Base-by-base conservation (phyloP, 352 stramenopile species). In the Globisporangium alternatum region DNA sequence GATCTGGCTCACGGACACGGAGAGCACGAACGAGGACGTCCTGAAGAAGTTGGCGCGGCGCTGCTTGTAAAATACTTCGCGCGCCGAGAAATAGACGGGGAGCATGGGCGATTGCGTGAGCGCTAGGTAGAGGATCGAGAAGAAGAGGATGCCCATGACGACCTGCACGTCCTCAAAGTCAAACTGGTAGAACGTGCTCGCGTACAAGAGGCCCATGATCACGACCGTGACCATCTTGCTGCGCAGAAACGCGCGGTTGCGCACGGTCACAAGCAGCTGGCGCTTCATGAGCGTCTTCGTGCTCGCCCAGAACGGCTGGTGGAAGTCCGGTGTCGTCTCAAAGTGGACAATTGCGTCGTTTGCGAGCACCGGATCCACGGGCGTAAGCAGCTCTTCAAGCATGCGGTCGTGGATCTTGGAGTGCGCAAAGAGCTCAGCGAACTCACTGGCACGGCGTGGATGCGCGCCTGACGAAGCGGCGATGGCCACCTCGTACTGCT, bases 221-320 rank as follows among this genome's bases (percentile, higher is more conserved):
- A 81, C n/a, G 5, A 80, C 62, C 73, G 79, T 79, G 55, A 81
- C n/a, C n/a, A n/a, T n/a, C n/a, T 22, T 1, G 48, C 59, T 17
- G 70, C 55, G 12, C 68, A 83, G 51, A 33, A 83, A 77, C 21
- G 70, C 64, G 5, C 51, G 70, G 57, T 86, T 79, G 41, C 77
- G 67, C 41, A 70, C 31, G 67, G 74, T 89, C 13, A 96, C 54
- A 43, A 72, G 78, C 39, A 89, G 66, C 51, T 90, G 75, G 48
- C 48, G 48, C 5, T 22, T 12, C 25, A 30, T 35, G 48, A 55
- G 48, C 4, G 13, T 13, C 25, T 5, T 4, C 2, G 56, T 71
- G 51, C 30, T 67, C 12, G 13, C 49, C 56, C 31, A 43, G 54
- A 69, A 70, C 13, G 64, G 60, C 59, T 70, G 45, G 44, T 49